phyloP scores from a whole-genome alignment of 768 basidiomycete species.

The Suillus subaureus region DNA sequence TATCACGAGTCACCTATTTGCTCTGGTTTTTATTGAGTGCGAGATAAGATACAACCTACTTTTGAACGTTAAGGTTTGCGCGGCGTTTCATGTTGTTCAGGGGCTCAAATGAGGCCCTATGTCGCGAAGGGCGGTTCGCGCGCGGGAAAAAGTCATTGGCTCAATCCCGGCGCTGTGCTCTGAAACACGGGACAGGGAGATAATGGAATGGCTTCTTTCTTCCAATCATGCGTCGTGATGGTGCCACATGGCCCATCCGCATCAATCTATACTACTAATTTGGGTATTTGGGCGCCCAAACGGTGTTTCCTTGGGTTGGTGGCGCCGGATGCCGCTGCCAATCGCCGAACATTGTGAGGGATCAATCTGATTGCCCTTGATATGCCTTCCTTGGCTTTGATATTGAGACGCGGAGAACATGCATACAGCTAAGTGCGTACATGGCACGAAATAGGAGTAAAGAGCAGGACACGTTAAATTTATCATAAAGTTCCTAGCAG shows the following conservation, averaged over 20 bases:
- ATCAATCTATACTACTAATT: not conserved
- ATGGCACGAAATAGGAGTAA: not conserved
- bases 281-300: not conserved
- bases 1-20: not conserved
- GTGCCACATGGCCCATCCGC: not conserved
- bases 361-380: slow-evolving; percentile 3
- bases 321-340: slow-evolving; percentile 2
- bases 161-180: not conserved
- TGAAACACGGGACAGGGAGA: not conserved
- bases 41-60: slow-evolving; percentile 3
- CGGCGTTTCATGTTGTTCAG: slow-evolving; percentile 3
- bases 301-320: not conserved
- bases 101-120: not conserved
- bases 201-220: not conserved
- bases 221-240: slow-evolving; percentile 2
- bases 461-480: not conserved
- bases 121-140: slow-evolving; percentile 9
- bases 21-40: not conserved
- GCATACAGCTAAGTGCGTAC: not conserved
- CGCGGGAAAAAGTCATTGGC: slow-evolving; percentile 4
- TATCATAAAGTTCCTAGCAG: not conserved
- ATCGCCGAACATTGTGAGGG: not conserved
- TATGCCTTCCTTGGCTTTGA: not conserved
- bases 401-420: too few relatives aligned
- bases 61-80: not conserved